Evolutionary conservation across 441 rosid species (phyloP), one percentile per base, ranked within the genome.

Genomic region (Gossypium gossypioides): DNA sequence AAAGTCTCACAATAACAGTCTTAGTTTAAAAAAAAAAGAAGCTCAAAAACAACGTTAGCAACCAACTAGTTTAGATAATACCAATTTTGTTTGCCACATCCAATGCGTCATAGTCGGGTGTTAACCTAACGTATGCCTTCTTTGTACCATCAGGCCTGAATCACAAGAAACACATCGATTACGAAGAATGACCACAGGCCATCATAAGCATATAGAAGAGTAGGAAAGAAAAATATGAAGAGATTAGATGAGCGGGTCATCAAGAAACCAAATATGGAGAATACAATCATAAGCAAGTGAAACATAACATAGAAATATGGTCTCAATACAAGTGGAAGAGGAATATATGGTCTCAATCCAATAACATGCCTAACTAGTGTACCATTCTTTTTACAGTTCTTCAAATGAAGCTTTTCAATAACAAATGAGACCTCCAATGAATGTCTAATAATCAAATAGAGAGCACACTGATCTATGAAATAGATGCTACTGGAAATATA

Each of bases 51-150:
- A 37, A 55, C 10, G 21, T 21, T 21, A 32, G 65, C 13, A 9
- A 10, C 19, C 0, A 34, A 55, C 69, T 16, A 50, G 52, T 80
- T 86, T 88, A 91, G 69, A 92, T 92, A 68, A 92, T 92, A 63
- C 97, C 99, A 2, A 94, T 94, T 73, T 94, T 94, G 94, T 92
- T 94, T 27, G 96, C 97, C 72, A 90, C 96, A 25, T 91, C 98
- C 81, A 94, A 79, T 6, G 97, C 98, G 79, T 91, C 97, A 12
- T 76, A 82, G 73, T 92, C 97, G 1, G 97, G 96, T 29, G 97
- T 87, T 83, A 94, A 81, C 85, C 98, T 90, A 34, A 94, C 96
- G 65, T 87, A 90, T 1, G 98, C 96, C 81, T 90, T 91, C 91
- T 94, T 94, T 0, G 97, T 91, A 29, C 96, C 97, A 80, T 94